These are phyloP conservation scores for Triticum urartu DNA, from an alignment of 176 grass and related monocot species.

Conservation along the genomic window DNA sequence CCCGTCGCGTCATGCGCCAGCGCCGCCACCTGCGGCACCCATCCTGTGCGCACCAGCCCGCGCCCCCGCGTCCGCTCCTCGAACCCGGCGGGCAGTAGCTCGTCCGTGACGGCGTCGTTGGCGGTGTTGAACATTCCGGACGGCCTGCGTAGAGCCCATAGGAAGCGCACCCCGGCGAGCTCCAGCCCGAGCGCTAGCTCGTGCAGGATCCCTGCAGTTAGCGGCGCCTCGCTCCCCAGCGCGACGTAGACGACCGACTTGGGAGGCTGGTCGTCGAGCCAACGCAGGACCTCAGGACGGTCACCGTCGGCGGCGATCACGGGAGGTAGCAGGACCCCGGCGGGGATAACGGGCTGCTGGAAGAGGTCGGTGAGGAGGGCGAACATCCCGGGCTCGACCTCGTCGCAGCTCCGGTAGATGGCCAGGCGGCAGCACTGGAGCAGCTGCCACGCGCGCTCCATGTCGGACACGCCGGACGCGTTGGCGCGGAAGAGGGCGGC, in stretches of 20 bases:
- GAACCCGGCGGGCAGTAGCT: conserved; percentile 39
- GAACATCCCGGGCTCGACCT: conserved; percentile 34
- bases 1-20: conserved; percentile 33
- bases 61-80: background rate
- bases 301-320: background rate
- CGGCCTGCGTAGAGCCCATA: conserved; percentile 53
- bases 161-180: conserved; percentile 42
- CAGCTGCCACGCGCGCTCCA: background rate
- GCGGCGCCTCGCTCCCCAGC: conserved; percentile 52
- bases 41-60: conserved; percentile 13
- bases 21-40: conserved; percentile 51
- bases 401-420: conserved; percentile 38
- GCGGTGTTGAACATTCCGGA: background rate
- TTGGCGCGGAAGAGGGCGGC: background rate
- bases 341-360: conserved; percentile 18
- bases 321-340: conserved; percentile 24
- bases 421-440: conserved; percentile 9
- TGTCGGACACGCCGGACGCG: conserved; percentile 20
- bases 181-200: conserved; percentile 59
- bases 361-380: conserved; percentile 29
- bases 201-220: conserved; percentile 27
- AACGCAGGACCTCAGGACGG: conserved; percentile 13
- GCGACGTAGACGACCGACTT: conserved; percentile 56
- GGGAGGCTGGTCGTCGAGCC: conserved; percentile 29
- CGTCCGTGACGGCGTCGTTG: background rate